Base-by-base conservation (phyloP, 108 stramenopile genomes). In the Cyclotella atomus region DNA sequence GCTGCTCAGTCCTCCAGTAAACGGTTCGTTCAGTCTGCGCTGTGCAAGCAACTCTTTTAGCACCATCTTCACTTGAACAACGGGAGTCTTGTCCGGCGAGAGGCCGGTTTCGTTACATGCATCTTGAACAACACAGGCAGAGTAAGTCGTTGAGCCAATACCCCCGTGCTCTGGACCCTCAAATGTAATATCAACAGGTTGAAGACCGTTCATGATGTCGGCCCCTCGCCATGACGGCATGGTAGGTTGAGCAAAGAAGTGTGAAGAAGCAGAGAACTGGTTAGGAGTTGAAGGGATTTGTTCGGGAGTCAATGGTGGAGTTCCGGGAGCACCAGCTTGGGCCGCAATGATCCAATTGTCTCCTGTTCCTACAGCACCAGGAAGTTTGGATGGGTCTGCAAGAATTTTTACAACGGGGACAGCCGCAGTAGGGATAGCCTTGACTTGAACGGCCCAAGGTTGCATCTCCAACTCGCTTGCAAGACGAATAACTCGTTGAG, bases 91-190 rank as follows among this genome's bases (percentile, higher is more conserved):
- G 24, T 95, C 94, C 0, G 88, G 79, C 6, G 86, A 65, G 12
- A 91, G 52, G 15, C 83, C 83, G 25, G 76, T 87, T 71, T 95
- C 90, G 10, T 77, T 68, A 59, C 87, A 84, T 46, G 84, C 87
- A 23, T 94, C 89, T 76, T 91, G 70, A n/a, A 95, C 87, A 33
- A 93, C 86, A 35, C 69, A 68, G n/a, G 75, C 56, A 3, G 91
- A 94, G 70, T 90, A 96, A 10, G 79, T 79, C 0, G 92, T 95
- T 12, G 92, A 93, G n/a, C 92, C 93, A 63, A 96, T 91, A 21
- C 96, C 95, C 70, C 96, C 96, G 75, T 98, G 97, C 66, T 91
- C 89, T 8, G 88, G 91, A 47, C 93, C 94, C 66, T 97, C 96
- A 73, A 98, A 96, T 19, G 96, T 95, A 32, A 98, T 97, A 82